phyloP scores from a whole-genome alignment of 768 basidiomycete species.

The Hemileccinum impolitum region DNA sequence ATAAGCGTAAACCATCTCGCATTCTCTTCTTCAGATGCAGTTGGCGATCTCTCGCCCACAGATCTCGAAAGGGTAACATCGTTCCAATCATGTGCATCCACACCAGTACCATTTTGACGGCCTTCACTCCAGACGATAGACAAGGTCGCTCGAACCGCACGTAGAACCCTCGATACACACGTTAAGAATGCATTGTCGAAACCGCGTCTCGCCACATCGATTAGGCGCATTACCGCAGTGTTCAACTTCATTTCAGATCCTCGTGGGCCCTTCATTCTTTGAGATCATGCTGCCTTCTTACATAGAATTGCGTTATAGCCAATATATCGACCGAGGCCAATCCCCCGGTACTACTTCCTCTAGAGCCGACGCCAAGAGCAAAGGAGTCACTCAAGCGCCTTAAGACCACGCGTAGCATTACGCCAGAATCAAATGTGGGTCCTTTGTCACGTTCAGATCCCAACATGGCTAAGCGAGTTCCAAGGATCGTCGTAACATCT shows the following conservation, averaged over 20 bases:
- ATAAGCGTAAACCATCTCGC: constrained; percentile 68
- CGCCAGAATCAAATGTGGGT: constrained; percentile 23
- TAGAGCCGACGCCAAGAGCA: constrained; percentile 16
- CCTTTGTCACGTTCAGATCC: constrained; percentile 1
- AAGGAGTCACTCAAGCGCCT: constrained; percentile 2
- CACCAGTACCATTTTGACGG: constrained; percentile 4
- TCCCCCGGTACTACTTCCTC: constrained; percentile 40
- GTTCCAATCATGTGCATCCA: constrained; percentile 1
- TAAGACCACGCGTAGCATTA: constrained; percentile 2
- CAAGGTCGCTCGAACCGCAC: constrained; percentile 64
- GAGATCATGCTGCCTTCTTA: constrained; percentile 4
- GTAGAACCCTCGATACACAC: constrained; percentile 67
- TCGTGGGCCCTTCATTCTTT: constrained; percentile 45
- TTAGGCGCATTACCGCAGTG: constrained; percentile 69
- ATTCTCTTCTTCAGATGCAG: constrained; percentile 56
- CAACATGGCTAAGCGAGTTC: constrained; percentile 6
- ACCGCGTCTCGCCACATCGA: constrained; percentile 62
- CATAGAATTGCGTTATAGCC: constrained; percentile 39
- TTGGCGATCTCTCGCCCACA: constrained; percentile 50
- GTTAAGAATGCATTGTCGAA: constrained; percentile 68
- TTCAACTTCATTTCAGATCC: constrained; percentile 64
- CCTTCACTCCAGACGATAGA: constrained; percentile 53
- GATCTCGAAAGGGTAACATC: constrained; percentile 64
- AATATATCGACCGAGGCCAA: constrained; percentile 45
- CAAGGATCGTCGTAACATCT: constrained; percentile 14